Conservation (phyloP, 352 stramenopile genomes). For the Phytophthora pini region DNA sequence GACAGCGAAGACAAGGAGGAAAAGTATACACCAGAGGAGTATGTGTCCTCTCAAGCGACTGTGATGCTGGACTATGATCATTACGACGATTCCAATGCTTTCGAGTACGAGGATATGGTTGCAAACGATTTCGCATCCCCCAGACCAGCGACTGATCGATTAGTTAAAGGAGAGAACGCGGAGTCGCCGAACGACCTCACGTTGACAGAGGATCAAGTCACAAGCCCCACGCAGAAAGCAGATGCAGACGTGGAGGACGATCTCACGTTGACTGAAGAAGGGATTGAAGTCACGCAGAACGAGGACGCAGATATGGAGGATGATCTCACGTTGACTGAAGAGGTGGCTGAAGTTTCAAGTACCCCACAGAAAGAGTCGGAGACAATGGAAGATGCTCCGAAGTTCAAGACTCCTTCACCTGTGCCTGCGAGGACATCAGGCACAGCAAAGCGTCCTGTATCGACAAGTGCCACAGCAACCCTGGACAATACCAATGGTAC, state of each 20-base stretch:
- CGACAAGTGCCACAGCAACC: not conserved
- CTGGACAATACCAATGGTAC: too few relatives aligned
- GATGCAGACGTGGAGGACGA: too few relatives aligned
- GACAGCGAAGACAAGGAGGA: conserved; percentile 21
- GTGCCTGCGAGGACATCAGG: conserved; percentile 15
- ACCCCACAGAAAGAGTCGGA: conserved; percentile 17
- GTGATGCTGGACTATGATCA: conserved; percentile 37
- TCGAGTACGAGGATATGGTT: conserved; percentile 38
- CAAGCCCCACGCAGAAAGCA: too few relatives aligned
- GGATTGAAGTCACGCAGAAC: too few relatives aligned
- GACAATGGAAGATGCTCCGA: conserved; percentile 2
- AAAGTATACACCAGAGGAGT: conserved; percentile 21
- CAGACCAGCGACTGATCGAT: not conserved
- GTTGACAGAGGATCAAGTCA: too few relatives aligned
- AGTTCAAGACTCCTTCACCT: conserved; percentile 23
- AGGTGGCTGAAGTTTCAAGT: conserved; percentile 5
- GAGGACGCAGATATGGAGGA: not conserved
- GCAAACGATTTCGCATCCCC: conserved; percentile 24
- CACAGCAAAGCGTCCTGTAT: conserved; percentile 10
- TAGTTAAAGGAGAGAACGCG: not conserved
- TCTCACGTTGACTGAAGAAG: too few relatives aligned
- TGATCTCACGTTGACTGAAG: conserved; percentile 6
- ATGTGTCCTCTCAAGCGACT: conserved; percentile 38
- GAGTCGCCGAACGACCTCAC: too few relatives aligned
- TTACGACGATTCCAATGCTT: conserved; percentile 38